Evolutionary conservation across 1,139 yeast genomes (phyloP).

Genomic region (Yamadazyma atlantica): DNA sequence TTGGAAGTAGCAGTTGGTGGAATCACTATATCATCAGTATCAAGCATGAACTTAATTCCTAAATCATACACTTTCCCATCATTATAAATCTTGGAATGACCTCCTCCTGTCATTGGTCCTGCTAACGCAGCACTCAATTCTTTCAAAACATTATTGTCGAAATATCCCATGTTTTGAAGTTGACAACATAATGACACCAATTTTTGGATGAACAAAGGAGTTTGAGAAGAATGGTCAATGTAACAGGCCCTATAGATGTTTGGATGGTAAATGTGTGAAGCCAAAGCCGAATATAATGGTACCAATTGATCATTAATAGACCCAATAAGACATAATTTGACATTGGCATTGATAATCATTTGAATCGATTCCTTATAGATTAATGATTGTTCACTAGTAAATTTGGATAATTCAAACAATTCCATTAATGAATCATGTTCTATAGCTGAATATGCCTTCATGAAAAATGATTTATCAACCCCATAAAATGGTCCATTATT

Average conservation of each 20-base stretch:
- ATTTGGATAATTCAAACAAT: conserved; percentile 82
- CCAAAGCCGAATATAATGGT: conserved; percentile 73
- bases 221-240: conserved; percentile 62
- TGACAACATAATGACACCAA: conserved; percentile 49
- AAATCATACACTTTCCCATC: conserved; percentile 82
- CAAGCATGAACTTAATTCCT: conserved; percentile 72
- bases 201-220: conserved; percentile 48
- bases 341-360: conserved; percentile 64
- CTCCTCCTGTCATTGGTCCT: conserved; percentile 92
- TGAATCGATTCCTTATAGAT: conserved; percentile 69
- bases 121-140: conserved; percentile 83
- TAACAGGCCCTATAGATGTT: conserved; percentile 86
- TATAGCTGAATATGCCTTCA: conserved; percentile 85
- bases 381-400: conserved; percentile 67
- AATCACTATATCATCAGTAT: conserved; percentile 63
- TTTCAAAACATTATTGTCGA: conserved; percentile 75
- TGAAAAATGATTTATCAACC: conserved; percentile 75
- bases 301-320: conserved; percentile 55
- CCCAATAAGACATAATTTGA: conserved; percentile 78
- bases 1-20: conserved; percentile 24
- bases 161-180: conserved; percentile 61
- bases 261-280: conserved; percentile 84
- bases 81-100: conserved; percentile 87
- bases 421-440: conserved; percentile 86
- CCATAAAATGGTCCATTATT: conserved; percentile 94